phyloP scores from a whole-genome alignment of 441 rosid genomes.

The Capsella rubella region DNA sequence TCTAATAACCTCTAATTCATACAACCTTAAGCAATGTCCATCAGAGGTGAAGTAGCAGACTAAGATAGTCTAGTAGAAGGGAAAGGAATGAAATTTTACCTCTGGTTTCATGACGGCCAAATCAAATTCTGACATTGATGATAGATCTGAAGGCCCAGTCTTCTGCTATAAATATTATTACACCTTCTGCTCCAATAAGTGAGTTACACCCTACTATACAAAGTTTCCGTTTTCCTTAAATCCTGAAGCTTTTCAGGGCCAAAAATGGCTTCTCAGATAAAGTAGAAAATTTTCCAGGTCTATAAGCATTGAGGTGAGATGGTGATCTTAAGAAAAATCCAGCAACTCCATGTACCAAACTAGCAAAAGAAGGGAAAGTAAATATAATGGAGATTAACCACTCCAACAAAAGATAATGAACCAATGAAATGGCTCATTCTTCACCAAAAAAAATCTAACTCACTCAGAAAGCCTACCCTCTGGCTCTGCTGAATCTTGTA shows the following conservation, averaged over 20 bases:
- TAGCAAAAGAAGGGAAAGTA: constrained; percentile 28
- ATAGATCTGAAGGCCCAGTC: constrained; percentile 34
- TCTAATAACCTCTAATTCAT: constrained; percentile 30
- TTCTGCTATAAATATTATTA: constrained; percentile 11
- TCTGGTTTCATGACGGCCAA: constrained; percentile 70
- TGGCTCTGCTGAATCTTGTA: neutral
- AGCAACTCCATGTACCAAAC: constrained; percentile 40
- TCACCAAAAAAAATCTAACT: neutral
- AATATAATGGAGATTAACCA: constrained; percentile 4
- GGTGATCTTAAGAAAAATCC: constrained; percentile 17
- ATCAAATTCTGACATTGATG: constrained; percentile 68
- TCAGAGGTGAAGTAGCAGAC: constrained; percentile 5
- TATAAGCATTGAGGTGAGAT: constrained; percentile 41
- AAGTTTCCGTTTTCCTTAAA: constrained; percentile 17
- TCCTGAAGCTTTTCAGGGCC: constrained; percentile 28
- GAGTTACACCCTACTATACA: constrained; percentile 16
- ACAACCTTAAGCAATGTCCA: constrained; percentile 7
- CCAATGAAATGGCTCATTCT: neutral
- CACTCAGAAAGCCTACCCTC: neutral
- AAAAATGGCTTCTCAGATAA: constrained; percentile 31
- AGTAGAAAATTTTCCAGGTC: constrained; percentile 32
- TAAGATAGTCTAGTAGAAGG: neutral
- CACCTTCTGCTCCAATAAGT: constrained; percentile 37
- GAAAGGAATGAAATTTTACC: constrained; percentile 41
- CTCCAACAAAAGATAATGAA: constrained; percentile 17